Evolutionary conservation across 2,329 filamentous ascomycete species (phyloP).

Genomic region (Aspergillus ochraceus): DNA sequence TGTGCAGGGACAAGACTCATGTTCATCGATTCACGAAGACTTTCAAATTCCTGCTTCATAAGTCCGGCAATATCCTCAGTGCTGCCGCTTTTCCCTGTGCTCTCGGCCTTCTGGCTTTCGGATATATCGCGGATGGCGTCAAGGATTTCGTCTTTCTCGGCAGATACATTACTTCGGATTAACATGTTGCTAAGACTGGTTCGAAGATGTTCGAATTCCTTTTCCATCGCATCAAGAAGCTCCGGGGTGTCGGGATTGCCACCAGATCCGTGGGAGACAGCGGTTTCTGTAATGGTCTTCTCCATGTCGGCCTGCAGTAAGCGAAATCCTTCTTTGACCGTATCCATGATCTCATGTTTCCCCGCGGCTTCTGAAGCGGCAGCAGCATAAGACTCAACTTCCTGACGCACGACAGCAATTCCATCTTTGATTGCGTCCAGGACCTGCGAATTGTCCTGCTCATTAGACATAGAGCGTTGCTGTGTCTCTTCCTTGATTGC

Average conservation of each 20-base stretch:
- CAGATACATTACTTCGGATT: slow-evolving; percentile 57
- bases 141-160: slow-evolving; percentile 62
- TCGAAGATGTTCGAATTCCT: slow-evolving; percentile 78
- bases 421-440: slow-evolving; percentile 86
- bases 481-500: slow-evolving; percentile 68
- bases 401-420: slow-evolving; percentile 73
- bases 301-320: slow-evolving; percentile 61
- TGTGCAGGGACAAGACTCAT: slow-evolving; percentile 34
- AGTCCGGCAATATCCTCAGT: slow-evolving; percentile 38
- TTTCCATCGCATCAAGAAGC: slow-evolving; percentile 73
- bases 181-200: slow-evolving; percentile 72
- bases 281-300: slow-evolving; percentile 49
- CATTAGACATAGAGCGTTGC: slow-evolving; percentile 75
- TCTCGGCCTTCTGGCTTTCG: slow-evolving; percentile 32
- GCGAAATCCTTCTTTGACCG: slow-evolving; percentile 63
- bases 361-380: slow-evolving; percentile 66
- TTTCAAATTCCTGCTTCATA: slow-evolving; percentile 62
- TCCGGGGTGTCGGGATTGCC: slow-evolving; percentile 61
- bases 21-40: slow-evolving; percentile 54
- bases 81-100: background rate
- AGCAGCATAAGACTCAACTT: slow-evolving; percentile 81
- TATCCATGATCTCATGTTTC: slow-evolving; percentile 77
- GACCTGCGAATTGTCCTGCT: slow-evolving; percentile 82
- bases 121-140: slow-evolving; percentile 57
- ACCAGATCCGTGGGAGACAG: slow-evolving; percentile 30